These are phyloP conservation scores for Cercophora scortea DNA, from an alignment of 495 filamentous ascomycete genomes.

Conservation along the genomic window DNA sequence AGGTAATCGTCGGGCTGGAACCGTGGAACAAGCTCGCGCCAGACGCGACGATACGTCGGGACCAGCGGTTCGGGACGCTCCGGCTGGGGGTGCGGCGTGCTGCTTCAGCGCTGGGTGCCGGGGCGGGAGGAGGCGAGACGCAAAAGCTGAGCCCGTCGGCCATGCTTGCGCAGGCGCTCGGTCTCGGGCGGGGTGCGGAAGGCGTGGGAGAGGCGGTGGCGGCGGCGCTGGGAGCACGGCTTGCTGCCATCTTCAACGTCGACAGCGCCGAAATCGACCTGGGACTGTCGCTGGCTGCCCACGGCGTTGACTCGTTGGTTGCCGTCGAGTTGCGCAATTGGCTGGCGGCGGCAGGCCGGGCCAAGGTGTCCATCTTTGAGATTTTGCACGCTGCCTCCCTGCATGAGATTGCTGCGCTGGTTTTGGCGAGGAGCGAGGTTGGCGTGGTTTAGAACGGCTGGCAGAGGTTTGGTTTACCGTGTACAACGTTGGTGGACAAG, in stretches of 20 bases:
- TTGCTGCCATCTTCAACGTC: background rate
- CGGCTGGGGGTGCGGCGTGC: too few relatives aligned
- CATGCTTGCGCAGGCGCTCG: background rate
- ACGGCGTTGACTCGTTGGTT: slow-evolving; percentile 1
- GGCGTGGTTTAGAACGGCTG: too few relatives aligned
- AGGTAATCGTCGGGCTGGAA: background rate
- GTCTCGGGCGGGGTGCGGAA: background rate
- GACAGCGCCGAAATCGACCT: background rate
- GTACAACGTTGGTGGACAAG: too few relatives aligned
- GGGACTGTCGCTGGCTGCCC: background rate
- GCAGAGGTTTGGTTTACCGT: too few relatives aligned
- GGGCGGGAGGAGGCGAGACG: too few relatives aligned
- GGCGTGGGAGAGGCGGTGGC: background rate
- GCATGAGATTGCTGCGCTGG: background rate
- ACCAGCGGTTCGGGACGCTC: too few relatives aligned
- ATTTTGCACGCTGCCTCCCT: background rate
- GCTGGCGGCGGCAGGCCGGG: background rate
- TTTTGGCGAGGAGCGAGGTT: background rate
- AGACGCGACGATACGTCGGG: too few relatives aligned
- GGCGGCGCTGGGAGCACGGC: background rate
- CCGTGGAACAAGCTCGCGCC: too few relatives aligned
- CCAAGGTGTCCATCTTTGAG: slow-evolving; percentile 2
- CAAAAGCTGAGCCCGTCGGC: background rate
- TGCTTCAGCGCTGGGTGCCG: too few relatives aligned
- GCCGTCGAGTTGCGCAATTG: slow-evolving; percentile 2